These are phyloP conservation scores for Monascus purpureus DNA, from an alignment of 495 filamentous ascomycete genomes.

Conservation along the genomic window DNA sequence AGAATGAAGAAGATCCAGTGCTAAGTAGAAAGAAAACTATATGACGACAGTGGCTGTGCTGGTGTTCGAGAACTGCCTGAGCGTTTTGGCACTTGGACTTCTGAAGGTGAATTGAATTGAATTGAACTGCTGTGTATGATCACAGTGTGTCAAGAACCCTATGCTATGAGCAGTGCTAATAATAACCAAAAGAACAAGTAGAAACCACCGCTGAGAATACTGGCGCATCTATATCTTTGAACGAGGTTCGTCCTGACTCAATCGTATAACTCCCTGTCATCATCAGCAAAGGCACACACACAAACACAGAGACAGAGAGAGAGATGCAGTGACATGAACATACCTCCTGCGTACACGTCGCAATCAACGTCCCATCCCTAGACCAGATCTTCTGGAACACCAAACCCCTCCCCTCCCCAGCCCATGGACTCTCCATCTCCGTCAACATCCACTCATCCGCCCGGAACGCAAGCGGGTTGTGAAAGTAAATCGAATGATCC, in stretches of 20 bases:
- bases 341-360: slow-evolving; percentile 39
- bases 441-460: slow-evolving; percentile 91
- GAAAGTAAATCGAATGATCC: slow-evolving; percentile 93
- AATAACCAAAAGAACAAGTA: not conserved
- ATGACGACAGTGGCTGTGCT: too few species aligned
- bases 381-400: slow-evolving; percentile 81
- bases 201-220: too few species aligned
- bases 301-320: slow-evolving; percentile 3
- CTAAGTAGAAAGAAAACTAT: too few species aligned
- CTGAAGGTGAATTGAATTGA: too few species aligned
- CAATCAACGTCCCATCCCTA: slow-evolving; percentile 68
- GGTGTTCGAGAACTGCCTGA: too few species aligned
- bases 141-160: too few species aligned
- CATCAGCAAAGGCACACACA: slow-evolving; percentile 1
- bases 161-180: too few species aligned
- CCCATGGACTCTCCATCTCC: slow-evolving; percentile 92
- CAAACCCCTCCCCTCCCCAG: slow-evolving; percentile 74
- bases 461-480: slow-evolving; percentile 60
- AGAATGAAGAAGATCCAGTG: too few species aligned
- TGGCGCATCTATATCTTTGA: slow-evolving; percentile 23
- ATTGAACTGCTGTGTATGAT: too few species aligned
- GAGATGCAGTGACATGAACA: slow-evolving; percentile 4
- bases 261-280: slow-evolving; percentile 29
- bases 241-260: slow-evolving; percentile 29
- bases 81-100: too few species aligned